These are phyloP conservation scores for Nemania bipapillata DNA, from an alignment of 2,329 filamentous ascomycete species.

Conservation along the genomic window DNA sequence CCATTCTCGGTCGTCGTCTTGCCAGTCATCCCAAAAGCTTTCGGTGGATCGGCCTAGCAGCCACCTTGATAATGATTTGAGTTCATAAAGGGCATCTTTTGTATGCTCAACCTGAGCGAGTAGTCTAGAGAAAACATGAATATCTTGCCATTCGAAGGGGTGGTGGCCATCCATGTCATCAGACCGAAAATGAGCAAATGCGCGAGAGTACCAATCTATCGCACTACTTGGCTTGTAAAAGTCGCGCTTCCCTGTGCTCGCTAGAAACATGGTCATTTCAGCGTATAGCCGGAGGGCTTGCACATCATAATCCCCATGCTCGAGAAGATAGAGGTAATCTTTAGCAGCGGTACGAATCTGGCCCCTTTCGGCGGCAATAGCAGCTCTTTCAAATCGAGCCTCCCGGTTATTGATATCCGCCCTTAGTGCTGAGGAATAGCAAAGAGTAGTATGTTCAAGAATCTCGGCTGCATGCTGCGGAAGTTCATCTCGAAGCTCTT, in stretches of 20 bases:
- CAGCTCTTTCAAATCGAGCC: conserved; percentile 69
- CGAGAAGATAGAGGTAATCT: conserved; percentile 67
- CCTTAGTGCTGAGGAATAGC: conserved; percentile 69
- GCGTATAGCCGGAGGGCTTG: conserved; percentile 66
- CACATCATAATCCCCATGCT: conserved; percentile 64
- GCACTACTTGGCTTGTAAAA: conserved; percentile 52
- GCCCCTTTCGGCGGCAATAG: conserved; percentile 66
- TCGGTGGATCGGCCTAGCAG: conserved; percentile 80
- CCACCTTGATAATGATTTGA: conserved; percentile 83
- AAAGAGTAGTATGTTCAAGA: conserved; percentile 66
- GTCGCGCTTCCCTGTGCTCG: conserved; percentile 61
- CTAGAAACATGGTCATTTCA: conserved; percentile 62
- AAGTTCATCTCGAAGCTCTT: conserved; percentile 60
- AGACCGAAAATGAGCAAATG: conserved; percentile 58
- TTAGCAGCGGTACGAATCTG: conserved; percentile 64
- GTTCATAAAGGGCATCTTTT: conserved; percentile 71
- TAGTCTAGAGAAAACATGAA: conserved; percentile 86
- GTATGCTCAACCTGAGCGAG: conserved; percentile 73
- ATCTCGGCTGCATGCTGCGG: conserved; percentile 60
- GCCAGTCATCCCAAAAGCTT: conserved; percentile 77
- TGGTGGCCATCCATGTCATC: conserved; percentile 52
- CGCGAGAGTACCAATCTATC: conserved; percentile 61
- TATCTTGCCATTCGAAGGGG: conserved; percentile 77
- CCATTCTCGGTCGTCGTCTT: conserved; percentile 87
- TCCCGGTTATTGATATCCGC: conserved; percentile 67